Base-by-base conservation (phyloP, 2,329 filamentous ascomycete species). In the Hypomyces perniciosus region DNA sequence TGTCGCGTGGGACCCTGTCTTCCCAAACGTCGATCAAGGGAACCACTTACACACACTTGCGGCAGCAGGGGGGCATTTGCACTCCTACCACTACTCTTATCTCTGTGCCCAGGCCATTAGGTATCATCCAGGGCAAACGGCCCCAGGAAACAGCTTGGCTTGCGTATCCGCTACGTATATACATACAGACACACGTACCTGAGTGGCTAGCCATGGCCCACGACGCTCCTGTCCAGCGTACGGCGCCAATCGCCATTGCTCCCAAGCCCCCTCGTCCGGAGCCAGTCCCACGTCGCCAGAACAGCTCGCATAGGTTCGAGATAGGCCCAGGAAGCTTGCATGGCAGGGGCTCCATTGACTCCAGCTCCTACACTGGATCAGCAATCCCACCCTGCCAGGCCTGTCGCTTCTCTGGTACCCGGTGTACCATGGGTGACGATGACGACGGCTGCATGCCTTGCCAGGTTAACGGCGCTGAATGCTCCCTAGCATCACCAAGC, bases 381-480 rank as follows among this genome's bases (percentile, higher is more conserved):
- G 71, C 73, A 53, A 61, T 69, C 52, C 72, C 78, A 50, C 80
- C 83, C 37, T 90, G 86, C 69, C 85, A 90, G 71, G 81, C 85
- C 53, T 93, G 89, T 68, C 78, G 84, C 56, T 78, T 80, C 67
- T 81, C 86, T 58, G 86, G 88, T 66, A 82, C 81, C 62, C 85
- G 85, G 69, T 93, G 89, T 71, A 83, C 90, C 56, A 80, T 88
- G 65, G 72, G 71, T 58, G 85, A 90, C 64, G 87, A 92, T 65
- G 85, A 85, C 57, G 82, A 87, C 60, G 74, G 78, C 58, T 93
- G 89, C 68, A 79, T 89, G 56, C 77, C 88, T 56, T 95, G 89
- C 69, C 85, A 88, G 65, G 83, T 85, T 65, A 84, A 85, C 68
- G 85, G 84, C 61, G 81, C 88, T 64, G 84, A 89, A 59, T 93